Evolutionary conservation across 495 filamentous ascomycete genomes (phyloP).

Genomic region (Corynascus novoguineensis): DNA sequence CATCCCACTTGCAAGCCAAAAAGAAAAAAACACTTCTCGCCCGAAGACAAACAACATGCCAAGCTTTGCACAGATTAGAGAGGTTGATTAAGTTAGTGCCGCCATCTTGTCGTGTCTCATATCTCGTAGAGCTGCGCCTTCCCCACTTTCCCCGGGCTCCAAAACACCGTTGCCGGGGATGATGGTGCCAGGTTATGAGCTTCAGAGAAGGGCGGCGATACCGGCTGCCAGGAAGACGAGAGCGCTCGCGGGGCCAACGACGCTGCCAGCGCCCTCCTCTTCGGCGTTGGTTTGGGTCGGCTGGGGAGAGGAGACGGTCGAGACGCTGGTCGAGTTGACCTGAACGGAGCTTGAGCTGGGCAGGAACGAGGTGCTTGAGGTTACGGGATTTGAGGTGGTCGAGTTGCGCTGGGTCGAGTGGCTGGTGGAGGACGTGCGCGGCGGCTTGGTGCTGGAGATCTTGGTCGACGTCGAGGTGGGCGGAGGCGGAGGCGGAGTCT

Average conservation of each 20-base stretch:
- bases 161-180: conserved; percentile 12
- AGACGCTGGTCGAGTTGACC: conserved; percentile 21
- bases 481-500: conserved; percentile 23
- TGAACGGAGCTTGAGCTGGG: conserved; percentile 6
- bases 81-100: conserved; percentile 18
- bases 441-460: conserved; percentile 10
- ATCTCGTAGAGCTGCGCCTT: conserved; percentile 32
- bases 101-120: conserved; percentile 32
- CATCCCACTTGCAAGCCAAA: conserved; percentile 4
- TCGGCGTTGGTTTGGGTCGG: conserved; percentile 16
- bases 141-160: neutral
- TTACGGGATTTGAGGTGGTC: neutral
- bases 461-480: conserved; percentile 17
- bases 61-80: conserved; percentile 27
- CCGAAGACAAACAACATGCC: conserved; percentile 24
- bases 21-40: conserved; percentile 7
- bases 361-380: neutral
- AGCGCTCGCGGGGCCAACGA: conserved; percentile 23
- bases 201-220: conserved; percentile 33
- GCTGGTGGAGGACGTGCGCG: conserved; percentile 6
- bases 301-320: conserved; percentile 7
- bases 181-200: conserved; percentile 25
- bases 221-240: conserved; percentile 25
- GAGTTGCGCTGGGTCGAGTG: conserved; percentile 3
- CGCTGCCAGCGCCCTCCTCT: conserved; percentile 19